Conservation (phyloP, 2,329 filamentous ascomycete species). For the Hirsutella rhossiliensis region DNA sequence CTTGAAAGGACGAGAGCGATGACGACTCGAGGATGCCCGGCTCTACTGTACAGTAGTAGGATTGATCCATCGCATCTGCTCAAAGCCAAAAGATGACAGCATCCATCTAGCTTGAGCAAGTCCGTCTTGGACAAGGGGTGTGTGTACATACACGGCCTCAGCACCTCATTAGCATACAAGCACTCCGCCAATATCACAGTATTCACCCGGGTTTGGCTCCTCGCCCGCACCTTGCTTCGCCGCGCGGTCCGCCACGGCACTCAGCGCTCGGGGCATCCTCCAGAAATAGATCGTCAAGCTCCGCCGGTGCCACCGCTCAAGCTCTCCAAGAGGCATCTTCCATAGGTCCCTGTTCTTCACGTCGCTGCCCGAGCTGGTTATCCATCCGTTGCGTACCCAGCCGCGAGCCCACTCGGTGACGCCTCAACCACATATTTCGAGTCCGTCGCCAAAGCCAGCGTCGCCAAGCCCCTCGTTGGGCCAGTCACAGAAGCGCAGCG, state of each 20-base stretch:
- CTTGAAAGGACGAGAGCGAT: too few species aligned
- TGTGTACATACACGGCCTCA: too few species aligned
- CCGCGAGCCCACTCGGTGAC: not conserved
- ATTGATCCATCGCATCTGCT: too few species aligned
- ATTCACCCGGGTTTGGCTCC: too few species aligned
- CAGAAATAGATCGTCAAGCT: slow-evolving; percentile 5
- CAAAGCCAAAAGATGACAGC: too few species aligned
- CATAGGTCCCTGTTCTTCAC: slow-evolving; percentile 6
- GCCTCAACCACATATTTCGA: slow-evolving; percentile 3
- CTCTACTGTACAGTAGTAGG: too few species aligned
- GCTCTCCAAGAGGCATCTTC: slow-evolving; percentile 1
- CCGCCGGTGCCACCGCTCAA: not conserved
- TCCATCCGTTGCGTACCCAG: slow-evolving; percentile 3
- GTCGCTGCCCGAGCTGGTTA: not conserved
- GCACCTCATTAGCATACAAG: too few species aligned
- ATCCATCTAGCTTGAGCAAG: too few species aligned
- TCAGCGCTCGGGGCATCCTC: slow-evolving; percentile 2
- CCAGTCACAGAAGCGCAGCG: slow-evolving; percentile 1
- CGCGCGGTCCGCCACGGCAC: slow-evolving; percentile 1
- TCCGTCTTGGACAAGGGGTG: too few species aligned
- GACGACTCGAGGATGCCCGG: too few species aligned
- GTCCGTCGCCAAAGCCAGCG: slow-evolving; percentile 2
- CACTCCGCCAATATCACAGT: too few species aligned
- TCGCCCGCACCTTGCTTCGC: slow-evolving; percentile 4
- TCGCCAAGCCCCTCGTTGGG: slow-evolving; percentile 1